Base-by-base conservation (phyloP, 768 basidiomycete species). In the Candolleomyces eurysporus region DNA sequence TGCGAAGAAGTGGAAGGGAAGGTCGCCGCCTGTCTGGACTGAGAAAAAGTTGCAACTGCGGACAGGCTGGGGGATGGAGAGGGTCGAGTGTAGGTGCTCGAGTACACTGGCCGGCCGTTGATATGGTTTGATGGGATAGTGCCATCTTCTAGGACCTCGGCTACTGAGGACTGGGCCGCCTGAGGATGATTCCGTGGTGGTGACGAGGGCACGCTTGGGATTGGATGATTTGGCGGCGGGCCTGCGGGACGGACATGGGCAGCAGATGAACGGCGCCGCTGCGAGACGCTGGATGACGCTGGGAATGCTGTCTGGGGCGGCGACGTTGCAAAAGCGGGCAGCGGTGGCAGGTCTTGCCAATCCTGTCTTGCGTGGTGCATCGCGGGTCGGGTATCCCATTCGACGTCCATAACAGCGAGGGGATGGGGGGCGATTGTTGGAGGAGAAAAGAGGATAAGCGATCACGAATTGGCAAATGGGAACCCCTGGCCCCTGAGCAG, bases 211-310 rank as follows among this genome's bases (percentile, higher is more conserved):
- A 90, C 67, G 66, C 78, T 85, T 54, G 90, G 90, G 61, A 92
- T 91, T 53, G 90, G 90, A 66, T 85, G 82, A 67, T 78, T 84
- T 21, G 90, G 90, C 48, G 90, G 90, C 19, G 90, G 90, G 3
- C 76, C 85, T 43, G 87, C 83, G 6, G 90, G 89, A 49, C 88
- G 84, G 26, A 79, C 76, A 67, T 84, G 81, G 13, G 84, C 82
- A 59, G 83, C 86, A 58, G 86, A 85, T 26, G 89, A 91, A 66
- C 90, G 89, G 57, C 90, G 86, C 59, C 89, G 85, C 63, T 82
- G 80, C 56, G 76, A 72, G 59, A 80, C 66, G 59, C 69, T 69
- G 56, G 71, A 61, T 31, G 71, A 66, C 51, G 72, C 67, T 32
- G 72, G 63, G 10, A 58, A 43, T 22, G 65, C 51, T 13, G 67